Evolutionary conservation across 106 monocot genomes (phyloP).

Genomic region (Cymbidium sinense): DNA sequence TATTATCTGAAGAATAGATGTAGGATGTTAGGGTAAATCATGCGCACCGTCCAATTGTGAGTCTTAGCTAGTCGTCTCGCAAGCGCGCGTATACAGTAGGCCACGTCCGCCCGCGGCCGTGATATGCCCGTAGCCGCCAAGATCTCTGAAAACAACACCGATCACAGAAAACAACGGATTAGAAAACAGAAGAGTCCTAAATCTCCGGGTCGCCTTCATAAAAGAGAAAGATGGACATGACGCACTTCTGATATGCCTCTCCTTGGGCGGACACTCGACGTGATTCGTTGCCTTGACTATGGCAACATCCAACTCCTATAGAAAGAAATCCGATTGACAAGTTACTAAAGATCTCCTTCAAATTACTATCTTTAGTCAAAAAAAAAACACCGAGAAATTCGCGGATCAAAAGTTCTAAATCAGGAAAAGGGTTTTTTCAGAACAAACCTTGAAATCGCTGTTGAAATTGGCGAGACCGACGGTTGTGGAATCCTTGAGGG

Average conservation of each 20-base stretch:
- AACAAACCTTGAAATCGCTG: constrained; percentile 87
- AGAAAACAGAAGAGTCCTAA: background rate
- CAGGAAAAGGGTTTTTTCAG: background rate
- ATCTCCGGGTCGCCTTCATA: background rate
- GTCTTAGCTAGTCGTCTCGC: constrained; percentile 64
- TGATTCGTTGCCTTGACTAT: constrained; percentile 81
- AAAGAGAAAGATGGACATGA: background rate
- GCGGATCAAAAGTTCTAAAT: background rate
- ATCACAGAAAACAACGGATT: constrained; percentile 4
- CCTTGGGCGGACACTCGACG: constrained; percentile 70
- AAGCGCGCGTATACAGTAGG: constrained; percentile 76
- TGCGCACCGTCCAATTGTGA: constrained; percentile 65
- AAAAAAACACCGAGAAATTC: background rate
- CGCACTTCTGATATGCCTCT: constrained; percentile 64
- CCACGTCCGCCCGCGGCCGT: constrained; percentile 62
- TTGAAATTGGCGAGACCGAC: constrained; percentile 94
- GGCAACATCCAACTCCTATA: constrained; percentile 64
- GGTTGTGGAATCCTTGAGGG: constrained; percentile 87
- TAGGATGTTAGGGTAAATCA: background rate
- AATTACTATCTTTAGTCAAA: background rate
- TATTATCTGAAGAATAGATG: background rate
- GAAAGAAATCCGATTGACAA: background rate
- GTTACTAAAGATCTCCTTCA: background rate
- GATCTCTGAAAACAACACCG: constrained; percentile 35
- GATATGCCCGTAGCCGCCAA: constrained; percentile 44